phyloP scores from a whole-genome alignment of 2,329 filamentous ascomycete genomes.

The Cercospora canescens region DNA sequence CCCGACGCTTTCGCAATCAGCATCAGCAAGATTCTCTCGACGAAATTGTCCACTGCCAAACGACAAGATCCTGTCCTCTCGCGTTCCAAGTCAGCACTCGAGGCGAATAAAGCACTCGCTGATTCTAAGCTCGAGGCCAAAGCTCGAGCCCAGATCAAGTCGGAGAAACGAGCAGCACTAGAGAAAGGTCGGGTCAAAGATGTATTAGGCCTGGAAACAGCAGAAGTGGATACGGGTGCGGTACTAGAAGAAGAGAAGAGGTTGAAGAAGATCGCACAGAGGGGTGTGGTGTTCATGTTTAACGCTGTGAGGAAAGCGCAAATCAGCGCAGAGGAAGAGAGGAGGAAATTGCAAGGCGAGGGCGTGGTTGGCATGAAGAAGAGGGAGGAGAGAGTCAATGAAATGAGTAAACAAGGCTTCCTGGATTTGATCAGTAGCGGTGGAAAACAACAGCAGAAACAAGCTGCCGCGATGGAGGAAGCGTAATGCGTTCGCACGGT shows the following conservation, averaged over 20 bases:
- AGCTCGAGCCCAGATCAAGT: slow-evolving; percentile 74
- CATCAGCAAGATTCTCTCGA: slow-evolving; percentile 87
- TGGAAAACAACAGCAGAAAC: slow-evolving; percentile 39
- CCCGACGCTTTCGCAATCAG: slow-evolving; percentile 88
- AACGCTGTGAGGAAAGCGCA: slow-evolving; percentile 93
- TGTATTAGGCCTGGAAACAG: slow-evolving; percentile 67
- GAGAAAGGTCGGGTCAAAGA: slow-evolving; percentile 90
- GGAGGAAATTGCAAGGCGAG: slow-evolving; percentile 66
- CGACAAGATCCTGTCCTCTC: slow-evolving; percentile 89
- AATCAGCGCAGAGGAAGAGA: slow-evolving; percentile 79
- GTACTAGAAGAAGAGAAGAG: slow-evolving; percentile 72
- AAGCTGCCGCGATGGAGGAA: neutral
- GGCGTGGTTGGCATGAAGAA: slow-evolving; percentile 77
- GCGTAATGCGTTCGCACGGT: neutral
- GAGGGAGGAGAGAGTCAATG: slow-evolving; percentile 83
- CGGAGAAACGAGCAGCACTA: slow-evolving; percentile 74
- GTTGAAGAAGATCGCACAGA: slow-evolving; percentile 83
- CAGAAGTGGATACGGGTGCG: slow-evolving; percentile 49
- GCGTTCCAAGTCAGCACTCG: slow-evolving; percentile 72
- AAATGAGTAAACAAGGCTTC: slow-evolving; percentile 97
- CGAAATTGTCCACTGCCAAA: slow-evolving; percentile 80
- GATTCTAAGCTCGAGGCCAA: slow-evolving; percentile 80
- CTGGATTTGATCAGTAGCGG: slow-evolving; percentile 77
- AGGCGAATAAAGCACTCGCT: slow-evolving; percentile 69
- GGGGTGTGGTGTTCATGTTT: slow-evolving; percentile 94